A percentile compares a stretch with the other conserved stretches of the same genome.
Conservation (phyloP, 2,329 filamentous ascomycete species). For the Aureobasidium sp. region DNA sequence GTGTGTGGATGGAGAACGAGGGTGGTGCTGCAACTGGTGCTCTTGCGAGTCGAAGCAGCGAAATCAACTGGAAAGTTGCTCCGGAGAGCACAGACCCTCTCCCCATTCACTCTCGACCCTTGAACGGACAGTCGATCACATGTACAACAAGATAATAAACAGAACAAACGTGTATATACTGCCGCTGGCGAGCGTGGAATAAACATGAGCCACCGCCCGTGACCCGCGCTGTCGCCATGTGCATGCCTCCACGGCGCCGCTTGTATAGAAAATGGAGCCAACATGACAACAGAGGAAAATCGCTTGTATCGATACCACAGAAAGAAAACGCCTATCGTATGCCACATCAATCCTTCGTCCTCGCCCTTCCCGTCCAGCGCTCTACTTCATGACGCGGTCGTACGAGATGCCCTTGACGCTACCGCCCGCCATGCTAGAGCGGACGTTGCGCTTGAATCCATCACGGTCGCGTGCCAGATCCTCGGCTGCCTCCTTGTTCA, state of each 20-base stretch:
- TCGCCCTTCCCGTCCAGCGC: not conserved
- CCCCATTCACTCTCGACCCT: not conserved
- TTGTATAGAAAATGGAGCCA: constrained; percentile 2
- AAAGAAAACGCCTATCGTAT: constrained; percentile 12
- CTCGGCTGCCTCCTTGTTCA: constrained; percentile 96
- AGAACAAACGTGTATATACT: not conserved
- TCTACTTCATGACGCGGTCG: constrained; percentile 67
- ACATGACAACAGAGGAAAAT: not conserved
- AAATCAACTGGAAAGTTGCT: constrained; percentile 12
- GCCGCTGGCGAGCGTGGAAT: not conserved
- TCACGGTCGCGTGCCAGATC: constrained; percentile 82
- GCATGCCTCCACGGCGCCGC: not conserved
- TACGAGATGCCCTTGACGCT: constrained; percentile 65
- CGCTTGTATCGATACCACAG: constrained; percentile 7
- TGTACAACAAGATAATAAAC: not conserved
- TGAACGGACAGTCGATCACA: not conserved
- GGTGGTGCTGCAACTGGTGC: constrained; percentile 1
- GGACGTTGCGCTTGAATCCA: constrained; percentile 84
- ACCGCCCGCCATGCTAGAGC: constrained; percentile 75
- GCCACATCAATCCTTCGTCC: constrained; percentile 3
- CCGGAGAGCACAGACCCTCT: constrained; percentile 9
- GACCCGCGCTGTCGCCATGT: not conserved
- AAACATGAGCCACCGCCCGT: not conserved
- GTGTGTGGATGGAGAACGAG: not conserved
- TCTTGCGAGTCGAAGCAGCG: not conserved